Evolutionary conservation across 202 grass and related monocot species (phyloP), one percentile per base, ranked within the genome.

Genomic region (Carex arenaria): DNA sequence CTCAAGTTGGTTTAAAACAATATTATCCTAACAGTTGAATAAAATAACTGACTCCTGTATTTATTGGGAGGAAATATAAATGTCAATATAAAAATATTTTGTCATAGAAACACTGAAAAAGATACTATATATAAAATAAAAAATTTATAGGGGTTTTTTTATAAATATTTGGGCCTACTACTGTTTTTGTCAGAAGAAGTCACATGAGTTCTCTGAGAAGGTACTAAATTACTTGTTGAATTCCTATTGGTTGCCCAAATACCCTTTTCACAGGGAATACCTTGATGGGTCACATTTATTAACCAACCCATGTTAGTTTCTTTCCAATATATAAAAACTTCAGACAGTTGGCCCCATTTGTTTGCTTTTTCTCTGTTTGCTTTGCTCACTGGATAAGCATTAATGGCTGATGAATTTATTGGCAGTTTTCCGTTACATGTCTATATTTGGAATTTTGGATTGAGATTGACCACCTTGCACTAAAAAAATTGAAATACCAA

Each of bases 201-300:
- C 79, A 81, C 79, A 30, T 81, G 79, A 81, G 40, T 49, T 49
- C 11, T 66, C 11, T 66, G 60, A 26, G 17, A 23, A 64, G 40
- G 17, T 61, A 81, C 34, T 66, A 67, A 66, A 81, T 67, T 52
- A 64, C 17, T 63, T 63, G 76, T 11, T 49, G 19, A 53, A 49
- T 49, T 65, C 11, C 31, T 51, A 81, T 81, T 81, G 79, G 79
- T 30, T 62, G 20, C 22, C 22, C 51, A 81, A 62, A 81, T 67
- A 65, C 79, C 61, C 5, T 2, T 81, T 49, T 64, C 36, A 80
- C 77, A 80, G 56, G 76, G 19, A 64, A 38, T 15, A 28, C 62
- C 66, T 81, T 81, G 43, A 66, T 18, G 18, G 31, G 31, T 43
- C 75, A 60, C 54, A 60, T 60, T 60, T 61, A 79, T 6, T 5